These are phyloP conservation scores for Chaetothyriales sp. DNA, from an alignment of 2,329 filamentous ascomycete species.

Conservation along the genomic window DNA sequence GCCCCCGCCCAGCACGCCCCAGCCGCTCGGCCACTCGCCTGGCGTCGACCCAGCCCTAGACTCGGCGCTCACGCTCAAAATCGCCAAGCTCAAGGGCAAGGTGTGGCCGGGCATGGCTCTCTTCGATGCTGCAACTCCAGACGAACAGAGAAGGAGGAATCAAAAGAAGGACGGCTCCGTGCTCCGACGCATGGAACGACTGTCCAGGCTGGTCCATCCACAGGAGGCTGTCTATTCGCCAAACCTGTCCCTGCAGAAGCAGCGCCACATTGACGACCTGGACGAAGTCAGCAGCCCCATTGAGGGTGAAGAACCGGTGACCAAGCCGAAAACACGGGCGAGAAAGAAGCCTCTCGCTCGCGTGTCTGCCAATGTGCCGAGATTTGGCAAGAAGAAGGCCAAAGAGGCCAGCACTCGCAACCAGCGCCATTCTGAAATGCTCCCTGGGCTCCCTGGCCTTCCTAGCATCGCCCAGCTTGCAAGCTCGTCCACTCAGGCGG, in stretches of 20 bases:
- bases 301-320: slow-evolving; percentile 30
- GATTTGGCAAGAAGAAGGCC: slow-evolving; percentile 20
- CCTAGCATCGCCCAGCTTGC: slow-evolving; percentile 16
- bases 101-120: slow-evolving; percentile 39
- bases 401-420: slow-evolving; percentile 9
- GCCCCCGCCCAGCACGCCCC: neutral
- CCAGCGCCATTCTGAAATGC: slow-evolving; percentile 6
- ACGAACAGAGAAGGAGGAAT: slow-evolving; percentile 37
- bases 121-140: slow-evolving; percentile 37
- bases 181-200: slow-evolving; percentile 33
- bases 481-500: slow-evolving; percentile 14
- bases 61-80: neutral
- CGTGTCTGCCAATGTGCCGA: slow-evolving; percentile 23
- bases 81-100: slow-evolving; percentile 31
- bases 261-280: slow-evolving; percentile 35
- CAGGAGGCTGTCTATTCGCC: slow-evolving; percentile 36
- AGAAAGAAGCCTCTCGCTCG: slow-evolving; percentile 24
- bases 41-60: neutral
- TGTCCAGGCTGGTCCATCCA: slow-evolving; percentile 32
- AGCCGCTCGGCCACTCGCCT: neutral
- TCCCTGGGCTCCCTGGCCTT: slow-evolving; percentile 6
- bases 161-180: slow-evolving; percentile 37
- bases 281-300: slow-evolving; percentile 35
- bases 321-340: slow-evolving; percentile 22
- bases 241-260: slow-evolving; percentile 28